Base-by-base conservation (phyloP, 805 yeast species). In the Hemisphaericaspora nanyangensis region DNA sequence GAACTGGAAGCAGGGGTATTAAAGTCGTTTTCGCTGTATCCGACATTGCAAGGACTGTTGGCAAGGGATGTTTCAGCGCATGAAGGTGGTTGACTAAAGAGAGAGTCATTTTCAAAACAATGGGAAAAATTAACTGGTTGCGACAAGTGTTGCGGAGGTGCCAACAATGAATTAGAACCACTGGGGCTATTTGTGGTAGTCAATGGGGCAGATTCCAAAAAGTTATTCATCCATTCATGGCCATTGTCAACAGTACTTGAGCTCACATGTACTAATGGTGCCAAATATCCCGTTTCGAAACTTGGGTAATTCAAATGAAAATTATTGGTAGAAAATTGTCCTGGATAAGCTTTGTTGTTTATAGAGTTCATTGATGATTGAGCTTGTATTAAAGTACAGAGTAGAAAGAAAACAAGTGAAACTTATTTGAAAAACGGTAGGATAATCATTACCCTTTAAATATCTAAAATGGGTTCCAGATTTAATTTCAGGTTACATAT, bases 151-250 rank as follows among this genome's bases (percentile, higher is more conserved):
- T 26, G 12, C 10, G 28, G 22, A 7, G 29, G 29, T 7, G 31
- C 18, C 13, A 20, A 19, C 8, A 11, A 19, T 12, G 28, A 18
- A 17, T 15, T 8, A 15, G 18, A 19, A 7, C 22, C 35, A 5
- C 20, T 3, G 4, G 28, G n/a, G 24, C 35, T 33, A 31, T 46
- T 49, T 27, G 44, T 39, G 12, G 55, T 40, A 11, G 55, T 45
- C 24, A 52, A 37, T 15, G 56, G 56, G 1, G 52, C 56, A 15
- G 55, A 50, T 17, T 40, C 32, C 22, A 40, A 34, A 16, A 50
- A 31, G 11, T 54, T 56, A 31, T 47, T 44, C 25, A 54, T 43
- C 60, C 60, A 55, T 18, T 46, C 50, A 28, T 51, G 44, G 17
- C 38, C 39, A 18, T 40, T 36, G 6, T 6, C 17, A 19, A 26